A percentile compares a stretch with the other conserved stretches of the same genome.
Evolutionary conservation across 202 grass and related monocot genomes (phyloP).

Genomic region (Digitaria exilis): DNA sequence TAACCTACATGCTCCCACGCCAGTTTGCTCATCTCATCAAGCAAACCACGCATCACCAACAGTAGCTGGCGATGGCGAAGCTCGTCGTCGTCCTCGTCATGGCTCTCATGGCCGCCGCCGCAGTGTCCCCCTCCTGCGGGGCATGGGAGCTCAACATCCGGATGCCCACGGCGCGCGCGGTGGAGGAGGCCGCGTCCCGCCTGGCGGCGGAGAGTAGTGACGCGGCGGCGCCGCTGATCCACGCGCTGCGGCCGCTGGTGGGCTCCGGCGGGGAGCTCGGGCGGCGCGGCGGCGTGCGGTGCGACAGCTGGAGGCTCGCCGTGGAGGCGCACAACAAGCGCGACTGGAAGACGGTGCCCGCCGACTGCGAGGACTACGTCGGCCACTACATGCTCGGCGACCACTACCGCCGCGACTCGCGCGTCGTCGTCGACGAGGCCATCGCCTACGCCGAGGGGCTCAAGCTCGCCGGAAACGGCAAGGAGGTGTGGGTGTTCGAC

Average conservation of each 20-base stretch:
- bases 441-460: constrained; percentile 30
- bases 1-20: neutral
- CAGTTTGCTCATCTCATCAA: neutral
- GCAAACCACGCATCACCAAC: neutral
- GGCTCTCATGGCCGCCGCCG: neutral
- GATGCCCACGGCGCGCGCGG: neutral
- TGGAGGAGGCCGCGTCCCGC: neutral
- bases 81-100: neutral
- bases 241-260: constrained; percentile 35
- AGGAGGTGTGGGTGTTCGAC: constrained; percentile 64
- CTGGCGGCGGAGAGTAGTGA: neutral
- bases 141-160: constrained; percentile 15
- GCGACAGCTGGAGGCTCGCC: constrained; percentile 62
- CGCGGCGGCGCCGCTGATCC: constrained; percentile 30
- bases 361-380: constrained; percentile 46
- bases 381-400: constrained; percentile 62
- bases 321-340: constrained; percentile 61
- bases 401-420: constrained; percentile 46
- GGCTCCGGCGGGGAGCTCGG: constrained; percentile 34
- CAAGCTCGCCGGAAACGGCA: constrained; percentile 34
- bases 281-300: constrained; percentile 18
- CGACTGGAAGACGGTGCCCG: constrained; percentile 46
- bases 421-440: constrained; percentile 53
- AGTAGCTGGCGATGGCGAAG: neutral
- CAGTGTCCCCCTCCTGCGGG: neutral